Evolutionary conservation across 345 rosid species (phyloP).

Genomic region (Excoecaria cochinchinensis): DNA sequence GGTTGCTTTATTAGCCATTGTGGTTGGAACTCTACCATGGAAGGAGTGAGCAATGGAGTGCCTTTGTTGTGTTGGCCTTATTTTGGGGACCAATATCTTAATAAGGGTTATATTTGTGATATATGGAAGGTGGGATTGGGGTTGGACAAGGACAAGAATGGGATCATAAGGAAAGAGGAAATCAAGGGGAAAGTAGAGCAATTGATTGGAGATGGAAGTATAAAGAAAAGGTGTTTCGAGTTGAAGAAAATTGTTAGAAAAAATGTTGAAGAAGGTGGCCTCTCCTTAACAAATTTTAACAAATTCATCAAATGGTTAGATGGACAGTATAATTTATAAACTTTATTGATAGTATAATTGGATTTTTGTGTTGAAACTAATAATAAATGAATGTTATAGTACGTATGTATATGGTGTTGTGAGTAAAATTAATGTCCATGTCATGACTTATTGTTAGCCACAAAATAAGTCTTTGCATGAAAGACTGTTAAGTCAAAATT

Average conservation of each 20-base stretch:
- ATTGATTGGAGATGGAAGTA: background rate
- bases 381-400: too few relatives aligned
- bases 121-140: constrained; percentile 20
- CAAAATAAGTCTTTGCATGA: background rate
- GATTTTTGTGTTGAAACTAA: too few relatives aligned
- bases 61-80: constrained; percentile 58
- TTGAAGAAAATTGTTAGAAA: background rate
- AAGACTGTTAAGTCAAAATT: background rate
- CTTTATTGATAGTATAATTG: too few relatives aligned
- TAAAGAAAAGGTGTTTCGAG: background rate
- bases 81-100: constrained; percentile 45
- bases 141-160: background rate
- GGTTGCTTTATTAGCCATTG: constrained; percentile 47
- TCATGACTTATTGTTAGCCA: background rate
- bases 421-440: background rate
- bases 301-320: constrained; percentile 3
- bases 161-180: constrained; percentile 4
- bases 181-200: constrained; percentile 3
- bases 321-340: too few relatives aligned
- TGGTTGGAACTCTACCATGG: constrained; percentile 66
- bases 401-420: too few relatives aligned
- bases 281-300: background rate
- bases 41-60: constrained; percentile 46
- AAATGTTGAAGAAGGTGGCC: constrained; percentile 1
- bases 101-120: constrained; percentile 39